phyloP scores from a whole-genome alignment of 139 green algal species.

The Chlamydomonas schloesseri region DNA sequence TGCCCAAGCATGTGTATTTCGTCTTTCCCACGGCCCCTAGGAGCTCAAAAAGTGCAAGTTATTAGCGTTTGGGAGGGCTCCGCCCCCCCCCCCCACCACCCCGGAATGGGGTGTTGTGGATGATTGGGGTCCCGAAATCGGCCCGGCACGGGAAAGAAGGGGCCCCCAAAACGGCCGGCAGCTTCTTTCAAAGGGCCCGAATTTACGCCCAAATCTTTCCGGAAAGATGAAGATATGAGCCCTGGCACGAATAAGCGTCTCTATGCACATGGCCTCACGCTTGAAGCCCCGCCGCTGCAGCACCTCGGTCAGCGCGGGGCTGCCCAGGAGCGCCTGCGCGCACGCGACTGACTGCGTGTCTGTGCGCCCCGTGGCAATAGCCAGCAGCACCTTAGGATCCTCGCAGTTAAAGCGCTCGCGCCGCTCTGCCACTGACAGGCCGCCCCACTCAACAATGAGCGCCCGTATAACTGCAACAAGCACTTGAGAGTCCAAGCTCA shows the following conservation, averaged over 20 bases:
- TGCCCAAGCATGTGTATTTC: too few species aligned
- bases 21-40: too few species aligned
- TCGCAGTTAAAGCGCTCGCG: neutral
- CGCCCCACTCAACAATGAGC: neutral
- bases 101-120: too few species aligned
- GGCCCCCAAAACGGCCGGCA: too few species aligned
- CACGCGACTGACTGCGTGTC: neutral
- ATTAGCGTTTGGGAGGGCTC: too few species aligned
- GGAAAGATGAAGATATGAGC: too few species aligned
- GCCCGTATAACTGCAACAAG: neutral
- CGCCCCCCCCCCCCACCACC: too few species aligned
- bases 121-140: too few species aligned
- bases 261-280: neutral
- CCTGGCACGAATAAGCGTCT: neutral
- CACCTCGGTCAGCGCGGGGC: neutral
- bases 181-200: too few species aligned
- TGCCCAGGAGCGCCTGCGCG: neutral
- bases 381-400: conserved; percentile 5
- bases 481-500: neutral
- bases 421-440: neutral
- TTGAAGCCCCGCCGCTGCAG: neutral
- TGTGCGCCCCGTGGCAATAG: neutral
- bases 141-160: too few species aligned
- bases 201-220: too few species aligned
- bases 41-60: too few species aligned